Percentiles rank a stretch among this genome's conserved stretches.
These are phyloP conservation scores for Grifola frondosa DNA, from an alignment of 1,284 basidiomycete genomes.

Conservation along the genomic window DNA sequence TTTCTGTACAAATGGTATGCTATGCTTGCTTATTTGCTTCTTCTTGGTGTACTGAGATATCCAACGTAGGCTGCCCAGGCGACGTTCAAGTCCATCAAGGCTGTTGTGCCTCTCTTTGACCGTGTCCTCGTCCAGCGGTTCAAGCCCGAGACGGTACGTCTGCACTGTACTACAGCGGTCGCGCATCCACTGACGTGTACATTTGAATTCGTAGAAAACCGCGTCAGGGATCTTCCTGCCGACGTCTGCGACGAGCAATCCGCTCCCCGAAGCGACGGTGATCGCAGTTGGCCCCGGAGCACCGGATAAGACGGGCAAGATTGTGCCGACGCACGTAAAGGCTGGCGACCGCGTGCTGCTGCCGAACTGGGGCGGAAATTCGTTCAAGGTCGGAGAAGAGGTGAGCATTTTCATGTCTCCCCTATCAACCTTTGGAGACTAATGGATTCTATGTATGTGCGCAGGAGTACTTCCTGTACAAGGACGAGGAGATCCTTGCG, in stretches of 20 bases:
- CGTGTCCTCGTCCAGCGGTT: conserved; percentile 96
- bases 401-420: conserved; percentile 49
- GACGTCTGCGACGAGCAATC: conserved; percentile 77
- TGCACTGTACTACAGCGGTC: neutral
- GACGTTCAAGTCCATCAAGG: conserved; percentile 94
- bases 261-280: conserved; percentile 95
- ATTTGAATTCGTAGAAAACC: conserved; percentile 72
- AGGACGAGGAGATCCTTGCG: conserved; percentile 93
- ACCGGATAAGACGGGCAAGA: conserved; percentile 79
- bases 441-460: conserved; percentile 7
- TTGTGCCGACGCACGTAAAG: conserved; percentile 82
- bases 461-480: conserved; percentile 95
- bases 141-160: conserved; percentile 85
- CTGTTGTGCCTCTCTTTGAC: conserved; percentile 91
- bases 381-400: conserved; percentile 97
- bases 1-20: conserved; percentile 16
- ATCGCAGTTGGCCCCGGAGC: conserved; percentile 95
- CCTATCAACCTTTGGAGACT: neutral
- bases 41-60: neutral
- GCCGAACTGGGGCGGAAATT: conserved; percentile 93
- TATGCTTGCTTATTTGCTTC: neutral
- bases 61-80: conserved; percentile 64
- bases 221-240: conserved; percentile 93
- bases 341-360: conserved; percentile 91
- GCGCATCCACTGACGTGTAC: neutral